Base-by-base conservation (phyloP, 768 basidiomycete species). In the Amanita phalloides region DNA sequence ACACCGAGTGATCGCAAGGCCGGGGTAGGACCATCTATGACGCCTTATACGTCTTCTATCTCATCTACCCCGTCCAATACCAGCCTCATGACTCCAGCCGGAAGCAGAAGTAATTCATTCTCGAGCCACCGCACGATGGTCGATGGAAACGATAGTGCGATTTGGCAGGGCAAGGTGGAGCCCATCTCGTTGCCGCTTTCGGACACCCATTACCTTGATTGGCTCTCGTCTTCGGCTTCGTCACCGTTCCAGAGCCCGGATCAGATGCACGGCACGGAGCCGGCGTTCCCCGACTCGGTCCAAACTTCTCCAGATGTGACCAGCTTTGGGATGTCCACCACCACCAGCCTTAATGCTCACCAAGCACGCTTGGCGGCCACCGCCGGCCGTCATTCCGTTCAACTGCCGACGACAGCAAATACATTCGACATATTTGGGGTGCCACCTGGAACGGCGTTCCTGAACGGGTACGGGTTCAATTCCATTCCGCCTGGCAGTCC, bases 401-500 rank as follows among this genome's bases (percentile, higher is more conserved):
- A 33, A 33, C n/a, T 46, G 13, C 30, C 46, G 11, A 6, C 33
- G 20, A 51, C 20, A 11, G 30, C 42, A 8, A 51, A 33, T 4
- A 23, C 32, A 11, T 51, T 26, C 41, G 49, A 51, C 43, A 35
- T 51, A 28, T 51, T 44, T 35, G 36, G 48, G 11, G 33, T 30
- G 32, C 9, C 39, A 17, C 13, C 41, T 42, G 49, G 41, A 4
- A 20, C 41, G 33, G 48, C 37, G n/a, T 49, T 17, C n/a, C 14
- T 41, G 21, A 32, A 20, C 37, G 11, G 44, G 17, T 35, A 32
- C 36, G 53, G 53, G 45, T 17, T 23, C 26, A 45, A 53, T 52
- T 53, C 48, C 3, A 57, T 42, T 20, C 41, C 60, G 56, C 21
- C 47, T 17, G 37, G 36, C 10, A 41, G 37, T 17, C 49, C 49